Evolutionary conservation across 352 stramenopile genomes (phyloP).

Genomic region (Hyphochytrium catenoides): DNA sequence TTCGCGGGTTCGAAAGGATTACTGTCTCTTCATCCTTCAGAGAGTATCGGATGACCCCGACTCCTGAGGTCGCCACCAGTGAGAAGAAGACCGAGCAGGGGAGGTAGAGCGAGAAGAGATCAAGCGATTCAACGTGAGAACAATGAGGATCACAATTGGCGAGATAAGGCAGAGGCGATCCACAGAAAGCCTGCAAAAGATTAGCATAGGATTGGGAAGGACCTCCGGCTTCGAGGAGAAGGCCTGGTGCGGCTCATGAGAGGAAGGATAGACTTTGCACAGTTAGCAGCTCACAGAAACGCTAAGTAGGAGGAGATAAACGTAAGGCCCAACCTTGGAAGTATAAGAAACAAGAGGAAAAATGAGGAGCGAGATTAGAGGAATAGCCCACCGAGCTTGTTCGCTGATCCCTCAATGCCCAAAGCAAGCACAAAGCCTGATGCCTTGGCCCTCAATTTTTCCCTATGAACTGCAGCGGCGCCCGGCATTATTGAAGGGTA

Average conservation of each 20-base stretch:
- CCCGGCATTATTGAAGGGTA: too few relatives aligned
- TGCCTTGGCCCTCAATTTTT: too few relatives aligned
- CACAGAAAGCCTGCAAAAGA: too few relatives aligned
- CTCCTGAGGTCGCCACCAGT: slow-evolving; percentile 7
- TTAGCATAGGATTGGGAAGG: too few relatives aligned
- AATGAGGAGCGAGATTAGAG: slow-evolving; percentile 11
- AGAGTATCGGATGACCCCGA: slow-evolving; percentile 2
- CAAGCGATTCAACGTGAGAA: not conserved
- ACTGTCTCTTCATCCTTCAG: slow-evolving; percentile 19
- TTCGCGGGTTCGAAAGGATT: slow-evolving; percentile 93
- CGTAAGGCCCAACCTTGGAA: slow-evolving; percentile 12
- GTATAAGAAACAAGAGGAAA: slow-evolving; percentile 20
- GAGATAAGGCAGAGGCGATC: too few relatives aligned
- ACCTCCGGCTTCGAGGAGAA: too few relatives aligned
- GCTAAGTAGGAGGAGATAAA: slow-evolving; percentile 50
- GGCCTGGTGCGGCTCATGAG: too few relatives aligned
- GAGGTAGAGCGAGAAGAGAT: too few relatives aligned
- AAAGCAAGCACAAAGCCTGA: slow-evolving; percentile 69
- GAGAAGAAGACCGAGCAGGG: too few relatives aligned
- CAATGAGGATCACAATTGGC: slow-evolving; percentile 16
- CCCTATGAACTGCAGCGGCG: too few relatives aligned
- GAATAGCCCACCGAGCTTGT: slow-evolving; percentile 78
- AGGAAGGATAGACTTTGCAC: too few relatives aligned
- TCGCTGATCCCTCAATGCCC: slow-evolving; percentile 94
- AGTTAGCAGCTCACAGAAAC: slow-evolving; percentile 42